Base-by-base conservation (phyloP, 1,284 basidiomycete genomes). In the Ceratobasidium sp. region DNA sequence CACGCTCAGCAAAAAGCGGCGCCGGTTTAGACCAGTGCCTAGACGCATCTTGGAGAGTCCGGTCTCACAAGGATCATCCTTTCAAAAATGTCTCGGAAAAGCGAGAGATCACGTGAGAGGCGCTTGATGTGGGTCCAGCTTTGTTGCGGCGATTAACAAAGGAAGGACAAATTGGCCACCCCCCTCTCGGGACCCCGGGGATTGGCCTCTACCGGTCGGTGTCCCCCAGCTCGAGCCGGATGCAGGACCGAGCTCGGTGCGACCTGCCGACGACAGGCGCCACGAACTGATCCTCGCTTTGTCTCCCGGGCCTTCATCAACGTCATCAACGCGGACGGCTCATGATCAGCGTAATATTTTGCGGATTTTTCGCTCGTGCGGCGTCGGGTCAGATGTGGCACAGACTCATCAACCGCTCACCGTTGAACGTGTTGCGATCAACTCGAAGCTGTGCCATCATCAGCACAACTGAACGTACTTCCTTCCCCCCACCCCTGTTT, bases 341-440 rank as follows among this genome's bases (percentile, higher is more conserved):
- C 10, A 40, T 40, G 10, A 40, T 40, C 38, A 40, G 38, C 38
- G 38, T 40, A 40, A 40, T 40, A 8, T 40, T 40, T 40, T 40
- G 38, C 38, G 38, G 8, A 40, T 40, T 40, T 40, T 40, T 8
- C 38, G 38, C 38, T 35, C 22, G 22, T 56, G 54, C 55, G 55
- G 55, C 55, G 55, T 57, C 55, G 55, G 55, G 55, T 27, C 43
- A 27, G 38, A 43, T 57, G 55, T 57, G 55, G 55, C 55, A 57
- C 55, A 20, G 40, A 8, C n/a, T 12, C 32, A 35, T 35, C n/a
- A 32, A 35, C 34, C 3, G n/a, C 10, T 17, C 13, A 42, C 38
- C 55, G 55, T 17, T 20, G 43, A 57, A 57, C 42, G 55, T 40
- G 38, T 8, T 43, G 3, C 38, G 20, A 57, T 57, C 55, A 40